These are phyloP conservation scores for Tetraselmis chui DNA, from an alignment of 139 green algal genomes.

Conservation along the genomic window DNA sequence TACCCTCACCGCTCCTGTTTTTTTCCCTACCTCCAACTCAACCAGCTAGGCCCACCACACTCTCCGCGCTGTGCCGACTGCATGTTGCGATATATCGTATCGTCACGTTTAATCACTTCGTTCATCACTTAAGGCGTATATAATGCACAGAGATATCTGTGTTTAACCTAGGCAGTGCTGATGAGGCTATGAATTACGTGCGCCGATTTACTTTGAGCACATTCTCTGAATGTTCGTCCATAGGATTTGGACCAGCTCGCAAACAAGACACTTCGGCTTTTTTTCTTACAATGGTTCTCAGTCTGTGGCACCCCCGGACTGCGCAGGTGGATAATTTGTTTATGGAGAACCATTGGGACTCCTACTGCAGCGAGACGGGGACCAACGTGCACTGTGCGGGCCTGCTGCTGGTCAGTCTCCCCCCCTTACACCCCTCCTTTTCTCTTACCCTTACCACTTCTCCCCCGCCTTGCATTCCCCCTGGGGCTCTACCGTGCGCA, in stretches of 20 bases:
- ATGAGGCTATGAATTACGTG: too few species aligned
- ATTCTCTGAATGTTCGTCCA: neutral
- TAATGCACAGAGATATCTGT: too few species aligned
- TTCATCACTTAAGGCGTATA: neutral
- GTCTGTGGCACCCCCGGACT: neutral
- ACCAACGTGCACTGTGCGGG: slow-evolving; percentile 21
- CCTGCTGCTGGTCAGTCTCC: slow-evolving; percentile 16
- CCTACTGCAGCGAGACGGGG: slow-evolving; percentile 17
- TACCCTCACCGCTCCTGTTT: neutral
- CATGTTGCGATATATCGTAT: too few species aligned
- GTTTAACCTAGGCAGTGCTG: too few species aligned
- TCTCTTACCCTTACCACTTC: neutral
- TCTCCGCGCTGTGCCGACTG: too few species aligned
- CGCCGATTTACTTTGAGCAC: neutral
- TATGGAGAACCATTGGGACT: slow-evolving; percentile 24
- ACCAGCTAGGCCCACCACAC: neutral
- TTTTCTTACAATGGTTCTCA: neutral
- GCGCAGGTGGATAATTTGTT: slow-evolving; percentile 32
- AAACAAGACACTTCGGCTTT: too few species aligned
- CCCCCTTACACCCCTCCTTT: too few species aligned
- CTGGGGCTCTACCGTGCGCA: neutral
- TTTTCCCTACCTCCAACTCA: neutral
- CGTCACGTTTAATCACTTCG: too few species aligned
- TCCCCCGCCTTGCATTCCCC: neutral
- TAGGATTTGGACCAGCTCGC: neutral